Percentiles rank a stretch among this genome's conserved stretches.
phyloP scores from a whole-genome alignment of 805 yeast genomes.

The Candida andamanensis region DNA sequence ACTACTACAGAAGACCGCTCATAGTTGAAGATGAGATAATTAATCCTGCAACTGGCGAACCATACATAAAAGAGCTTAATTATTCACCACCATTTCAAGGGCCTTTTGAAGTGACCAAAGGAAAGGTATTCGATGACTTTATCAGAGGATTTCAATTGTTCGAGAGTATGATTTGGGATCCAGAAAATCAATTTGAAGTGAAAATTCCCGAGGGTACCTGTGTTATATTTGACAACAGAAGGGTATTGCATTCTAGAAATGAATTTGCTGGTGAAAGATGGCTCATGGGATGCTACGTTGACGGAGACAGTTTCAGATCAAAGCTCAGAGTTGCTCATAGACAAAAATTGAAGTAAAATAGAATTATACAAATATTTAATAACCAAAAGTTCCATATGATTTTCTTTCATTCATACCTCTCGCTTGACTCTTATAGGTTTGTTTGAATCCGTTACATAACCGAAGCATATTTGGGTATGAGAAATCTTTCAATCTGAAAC shows the following conservation, averaged over 20 bases:
- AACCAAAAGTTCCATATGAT: conserved; percentile 7
- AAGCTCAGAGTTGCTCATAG: conserved; percentile 35
- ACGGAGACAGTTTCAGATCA: conserved; percentile 66
- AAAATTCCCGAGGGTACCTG: conserved; percentile 57
- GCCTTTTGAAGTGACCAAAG: conserved; percentile 55
- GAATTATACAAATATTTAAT: conserved; percentile 4
- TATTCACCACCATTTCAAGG: conserved; percentile 85
- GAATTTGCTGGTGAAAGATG: conserved; percentile 50
- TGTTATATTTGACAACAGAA: conserved; percentile 65
- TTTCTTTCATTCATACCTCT: conserved; percentile 11
- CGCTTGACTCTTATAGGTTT: conserved; percentile 32
- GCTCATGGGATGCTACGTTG: conserved; percentile 74
- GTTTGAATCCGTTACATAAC: conserved; percentile 93
- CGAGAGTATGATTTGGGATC: conserved; percentile 51
- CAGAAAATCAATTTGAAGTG: conserved; percentile 49
- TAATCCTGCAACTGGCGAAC: conserved; percentile 13
- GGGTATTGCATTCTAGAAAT: conserved; percentile 62
- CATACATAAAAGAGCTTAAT: conserved; percentile 51
- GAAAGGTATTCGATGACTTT: conserved; percentile 45
- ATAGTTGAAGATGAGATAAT: conserved; percentile 46
- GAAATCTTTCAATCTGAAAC: conserved; percentile 73
- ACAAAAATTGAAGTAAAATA: conserved; percentile 2
- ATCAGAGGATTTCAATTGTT: conserved; percentile 54
- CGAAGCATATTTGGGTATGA: conserved; percentile 85
- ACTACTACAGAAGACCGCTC: conserved; percentile 57